These are phyloP conservation scores for Cercospora nicotianae DNA, from an alignment of 2,329 filamentous ascomycete genomes.

Conservation along the genomic window DNA sequence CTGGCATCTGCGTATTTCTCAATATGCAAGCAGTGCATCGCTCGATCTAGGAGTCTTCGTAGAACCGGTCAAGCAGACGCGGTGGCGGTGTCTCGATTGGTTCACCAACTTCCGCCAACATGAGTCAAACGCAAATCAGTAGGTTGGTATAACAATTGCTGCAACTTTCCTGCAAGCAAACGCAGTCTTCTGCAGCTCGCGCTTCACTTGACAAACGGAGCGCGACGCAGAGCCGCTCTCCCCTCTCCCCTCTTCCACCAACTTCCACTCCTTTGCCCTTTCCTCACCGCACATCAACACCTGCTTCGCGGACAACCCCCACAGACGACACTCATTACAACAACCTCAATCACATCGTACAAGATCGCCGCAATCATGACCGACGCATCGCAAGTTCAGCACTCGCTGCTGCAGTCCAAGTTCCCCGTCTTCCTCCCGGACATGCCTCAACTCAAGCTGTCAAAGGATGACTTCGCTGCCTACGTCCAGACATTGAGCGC, in stretches of 20 bases:
- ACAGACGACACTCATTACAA: background rate
- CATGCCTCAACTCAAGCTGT: conserved; percentile 24
- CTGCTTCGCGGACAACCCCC: background rate
- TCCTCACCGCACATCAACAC: background rate
- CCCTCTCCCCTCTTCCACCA: background rate
- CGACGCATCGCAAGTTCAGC: background rate
- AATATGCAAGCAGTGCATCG: background rate
- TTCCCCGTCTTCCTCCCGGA: conserved; percentile 29
- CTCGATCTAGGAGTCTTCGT: background rate
- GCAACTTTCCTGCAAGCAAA: background rate
- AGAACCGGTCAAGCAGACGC: background rate
- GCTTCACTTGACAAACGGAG: background rate
- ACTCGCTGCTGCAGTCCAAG: conserved; percentile 24
- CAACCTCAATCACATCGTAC: background rate
- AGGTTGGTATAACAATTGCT: background rate
- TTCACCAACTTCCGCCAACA: background rate
- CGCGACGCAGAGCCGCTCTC: background rate
- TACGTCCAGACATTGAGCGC: conserved; percentile 13
- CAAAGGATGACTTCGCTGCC: conserved; percentile 22
- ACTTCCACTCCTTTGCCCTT: background rate
- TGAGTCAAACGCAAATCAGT: background rate
- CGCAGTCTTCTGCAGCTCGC: background rate
- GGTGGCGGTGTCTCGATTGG: conserved; percentile 2
- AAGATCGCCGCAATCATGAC: conserved; percentile 4
- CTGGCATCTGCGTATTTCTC: background rate